These are phyloP conservation scores for Astraeus odoratus DNA, from an alignment of 768 basidiomycete genomes.

Conservation along the genomic window DNA sequence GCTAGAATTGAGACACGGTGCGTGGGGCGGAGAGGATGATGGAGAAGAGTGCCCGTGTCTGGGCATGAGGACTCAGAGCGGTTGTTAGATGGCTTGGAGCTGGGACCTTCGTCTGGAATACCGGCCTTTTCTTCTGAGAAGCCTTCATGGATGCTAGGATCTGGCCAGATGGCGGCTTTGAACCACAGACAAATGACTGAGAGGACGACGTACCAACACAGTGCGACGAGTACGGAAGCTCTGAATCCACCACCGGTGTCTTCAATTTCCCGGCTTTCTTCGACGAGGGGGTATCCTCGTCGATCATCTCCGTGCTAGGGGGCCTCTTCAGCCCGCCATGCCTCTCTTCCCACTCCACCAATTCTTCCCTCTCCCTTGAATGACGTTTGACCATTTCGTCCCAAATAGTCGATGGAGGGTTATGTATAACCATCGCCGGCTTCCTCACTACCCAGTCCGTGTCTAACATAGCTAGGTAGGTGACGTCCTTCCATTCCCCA, in stretches of 20 bases:
- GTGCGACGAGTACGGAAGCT: background rate
- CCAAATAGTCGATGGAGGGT: slow-evolving; percentile 39
- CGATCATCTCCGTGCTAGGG: slow-evolving; percentile 30
- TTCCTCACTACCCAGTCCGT: slow-evolving; percentile 48
- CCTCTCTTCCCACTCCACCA: slow-evolving; percentile 46
- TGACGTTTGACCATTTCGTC: slow-evolving; percentile 57
- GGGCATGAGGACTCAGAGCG: too few relatives aligned
- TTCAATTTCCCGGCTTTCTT: slow-evolving; percentile 11
- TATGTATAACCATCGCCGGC: slow-evolving; percentile 11
- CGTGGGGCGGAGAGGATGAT: too few relatives aligned
- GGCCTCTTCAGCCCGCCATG: slow-evolving; percentile 12
- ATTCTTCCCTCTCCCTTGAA: slow-evolving; percentile 47
- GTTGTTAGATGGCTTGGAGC: too few relatives aligned
- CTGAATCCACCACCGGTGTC: background rate
- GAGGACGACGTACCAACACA: slow-evolving; percentile 7
- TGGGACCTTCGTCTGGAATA: background rate
- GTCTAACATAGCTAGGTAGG: slow-evolving; percentile 52
- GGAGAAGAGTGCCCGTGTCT: too few relatives aligned
- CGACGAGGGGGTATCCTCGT: slow-evolving; percentile 24
- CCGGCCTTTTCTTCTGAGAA: slow-evolving; percentile 7
- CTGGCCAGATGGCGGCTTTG: slow-evolving; percentile 18
- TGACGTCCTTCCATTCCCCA: slow-evolving; percentile 51
- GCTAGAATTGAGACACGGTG: too few relatives aligned
- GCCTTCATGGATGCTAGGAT: slow-evolving; percentile 6
- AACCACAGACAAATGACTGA: slow-evolving; percentile 13